These are phyloP conservation scores for Phlebopus sp. DNA, from an alignment of 1,284 basidiomycete genomes.

Conservation along the genomic window DNA sequence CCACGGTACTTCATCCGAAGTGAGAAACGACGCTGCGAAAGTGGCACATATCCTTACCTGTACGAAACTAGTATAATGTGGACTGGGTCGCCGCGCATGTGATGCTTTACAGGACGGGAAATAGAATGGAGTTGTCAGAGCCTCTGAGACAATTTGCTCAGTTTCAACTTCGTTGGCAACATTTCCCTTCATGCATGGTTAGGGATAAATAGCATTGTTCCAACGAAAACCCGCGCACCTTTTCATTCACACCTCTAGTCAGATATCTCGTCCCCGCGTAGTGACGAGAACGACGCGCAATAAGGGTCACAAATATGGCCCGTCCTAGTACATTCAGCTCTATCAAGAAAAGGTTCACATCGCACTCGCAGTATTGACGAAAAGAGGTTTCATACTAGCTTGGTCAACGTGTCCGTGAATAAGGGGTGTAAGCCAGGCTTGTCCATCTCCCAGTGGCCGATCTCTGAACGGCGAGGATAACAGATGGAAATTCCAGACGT, in stretches of 20 bases:
- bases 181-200: conserved; percentile 68
- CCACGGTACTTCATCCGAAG: conserved; percentile 71
- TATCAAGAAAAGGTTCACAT: conserved; percentile 31
- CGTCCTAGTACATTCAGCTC: conserved; percentile 90
- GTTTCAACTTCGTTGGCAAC: conserved; percentile 99
- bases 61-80: conserved; percentile 93
- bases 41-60: conserved; percentile 46
- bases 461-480: conserved; percentile 65
- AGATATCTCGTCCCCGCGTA: conserved; percentile 96
- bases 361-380: not conserved
- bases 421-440: conserved; percentile 86
- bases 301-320: conserved; percentile 90
- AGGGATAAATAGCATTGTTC: conserved; percentile 1
- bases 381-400: conserved; percentile 69
- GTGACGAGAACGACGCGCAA: conserved; percentile 91
- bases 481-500: conserved; percentile 95
- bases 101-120: conserved; percentile 45
- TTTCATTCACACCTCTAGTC: conserved; percentile 92
- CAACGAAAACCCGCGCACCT: conserved; percentile 43
- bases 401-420: conserved; percentile 98
- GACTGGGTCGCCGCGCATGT: conserved; percentile 57
- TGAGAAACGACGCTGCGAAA: not conserved
- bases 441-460: conserved; percentile 25
- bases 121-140: conserved; percentile 89
- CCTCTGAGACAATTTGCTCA: conserved; percentile 97